Evolutionary conservation across 495 filamentous ascomycete genomes (phyloP).

Genomic region (Lophium mytilinum): DNA sequence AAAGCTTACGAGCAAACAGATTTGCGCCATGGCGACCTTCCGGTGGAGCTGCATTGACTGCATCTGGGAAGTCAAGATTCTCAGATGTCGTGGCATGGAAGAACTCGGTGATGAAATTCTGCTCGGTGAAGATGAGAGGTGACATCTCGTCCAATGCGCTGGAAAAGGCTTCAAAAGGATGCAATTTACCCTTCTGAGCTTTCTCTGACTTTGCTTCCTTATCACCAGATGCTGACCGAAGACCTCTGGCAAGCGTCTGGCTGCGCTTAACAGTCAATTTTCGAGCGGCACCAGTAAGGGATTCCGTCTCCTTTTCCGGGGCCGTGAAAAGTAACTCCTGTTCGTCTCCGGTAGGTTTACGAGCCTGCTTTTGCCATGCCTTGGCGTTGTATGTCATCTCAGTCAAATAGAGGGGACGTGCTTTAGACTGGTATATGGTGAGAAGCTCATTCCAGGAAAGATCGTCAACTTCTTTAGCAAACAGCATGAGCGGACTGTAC

Average conservation of each 20-base stretch:
- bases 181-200: conserved; percentile 54
- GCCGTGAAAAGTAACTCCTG: conserved; percentile 79
- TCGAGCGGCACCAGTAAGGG: conserved; percentile 66
- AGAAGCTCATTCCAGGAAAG: conserved; percentile 73
- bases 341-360: conserved; percentile 77
- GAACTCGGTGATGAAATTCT: conserved; percentile 90
- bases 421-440: conserved; percentile 68
- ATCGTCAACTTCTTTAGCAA: conserved; percentile 71
- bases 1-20: conserved; percentile 58
- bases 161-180: conserved; percentile 76
- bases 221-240: conserved; percentile 61
- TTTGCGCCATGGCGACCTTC: conserved; percentile 60
- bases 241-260: conserved; percentile 68
- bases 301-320: conserved; percentile 72
- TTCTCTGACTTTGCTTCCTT: conserved; percentile 57
- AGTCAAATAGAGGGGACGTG: conserved; percentile 66
- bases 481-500: conserved; percentile 77
- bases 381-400: conserved; percentile 72
- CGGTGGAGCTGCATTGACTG: conserved; percentile 56
- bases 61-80: conserved; percentile 71
- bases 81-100: conserved; percentile 80
- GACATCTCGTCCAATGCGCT: conserved; percentile 70
- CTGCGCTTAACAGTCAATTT: conserved; percentile 89
- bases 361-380: conserved; percentile 74
- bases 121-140: conserved; percentile 75